Evolutionary conservation across 208 protist genomes (phyloP), one percentile per base, ranked within the genome.

Genomic region (Tritrichomonas musculus): DNA sequence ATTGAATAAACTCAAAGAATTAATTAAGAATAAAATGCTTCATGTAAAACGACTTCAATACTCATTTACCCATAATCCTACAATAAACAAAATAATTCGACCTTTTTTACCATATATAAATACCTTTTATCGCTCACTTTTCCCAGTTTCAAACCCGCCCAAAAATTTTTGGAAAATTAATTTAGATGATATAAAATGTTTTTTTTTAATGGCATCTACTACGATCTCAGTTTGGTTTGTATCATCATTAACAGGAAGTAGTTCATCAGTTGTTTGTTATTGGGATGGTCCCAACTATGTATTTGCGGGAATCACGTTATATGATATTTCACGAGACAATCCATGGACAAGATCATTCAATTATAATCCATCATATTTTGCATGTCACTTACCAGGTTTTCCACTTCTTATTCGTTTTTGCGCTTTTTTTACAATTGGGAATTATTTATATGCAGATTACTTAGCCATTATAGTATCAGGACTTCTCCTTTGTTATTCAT

Each of bases 211-310:
- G 39, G 11, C 57, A 57, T 39, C 39, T 0, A 8, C n/a, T 47
- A 88, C 77, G 13, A 25, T 88, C 9, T 36, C 41, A 20, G 57
- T 88, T 39, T 88, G 41, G 77, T 39, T 8, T 20, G 47, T 39
- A 13, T 39, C 47, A 33, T 0, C 77, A 88, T 53, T 41, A 9
- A 60, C 13, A 57, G 25, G 41, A 33, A n/a, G 20, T 9, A 57
- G 33, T 1, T 41, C 33, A 17, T n/a, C 41, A 8, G 57, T 88
- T 20, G 3, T 88, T 57, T 14, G 39, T 9, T 88, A 88, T 39
- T 88, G 77, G 77, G 77, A 88, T 57, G 77, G 77, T 39, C 77
- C 77, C 11, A 88, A 88, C 57, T 88, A 88, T 17, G 39, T 88
- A 57, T 88, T 57, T 88, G 77, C 47, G 0, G 47, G 41, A 36